Conservation (phyloP, 345 rosid genomes). For the Carallia brachiata region DNA sequence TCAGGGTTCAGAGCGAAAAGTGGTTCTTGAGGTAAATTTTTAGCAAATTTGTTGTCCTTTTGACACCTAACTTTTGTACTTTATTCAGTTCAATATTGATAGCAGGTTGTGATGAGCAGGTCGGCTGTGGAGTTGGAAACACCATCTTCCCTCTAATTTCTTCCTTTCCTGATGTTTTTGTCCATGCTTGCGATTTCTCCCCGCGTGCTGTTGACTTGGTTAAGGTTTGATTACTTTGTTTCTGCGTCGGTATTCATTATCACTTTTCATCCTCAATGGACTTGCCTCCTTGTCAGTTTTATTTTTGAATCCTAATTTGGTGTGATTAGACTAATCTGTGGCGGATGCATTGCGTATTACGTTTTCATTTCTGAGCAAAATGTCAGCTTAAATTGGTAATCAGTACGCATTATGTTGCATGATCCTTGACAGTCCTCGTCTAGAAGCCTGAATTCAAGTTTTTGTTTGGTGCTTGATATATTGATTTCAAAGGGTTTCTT, state of each 20-base stretch:
- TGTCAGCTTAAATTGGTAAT: no score
- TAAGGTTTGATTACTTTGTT: slow-evolving; percentile 48
- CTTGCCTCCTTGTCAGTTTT: background rate
- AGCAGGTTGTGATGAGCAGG: slow-evolving; percentile 38
- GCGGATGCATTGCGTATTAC: no score
- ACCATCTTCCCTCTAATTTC: slow-evolving; percentile 78
- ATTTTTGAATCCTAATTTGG: no score
- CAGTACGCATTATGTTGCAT: no score
- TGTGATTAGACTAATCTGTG: no score
- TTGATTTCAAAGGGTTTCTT: background rate
- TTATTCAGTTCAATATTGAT: background rate
- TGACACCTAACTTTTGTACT: background rate
- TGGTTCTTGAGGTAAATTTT: slow-evolving; percentile 68
- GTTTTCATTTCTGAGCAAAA: no score
- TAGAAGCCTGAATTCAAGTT: background rate
- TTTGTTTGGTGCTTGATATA: background rate
- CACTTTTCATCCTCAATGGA: background rate
- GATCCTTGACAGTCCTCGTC: no score
- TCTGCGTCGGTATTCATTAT: background rate
- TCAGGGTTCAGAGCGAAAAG: slow-evolving; percentile 50
- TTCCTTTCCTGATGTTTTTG: slow-evolving; percentile 66
- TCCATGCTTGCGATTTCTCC: slow-evolving; percentile 91
- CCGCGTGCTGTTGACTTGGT: slow-evolving; percentile 82
- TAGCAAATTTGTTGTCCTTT: background rate
- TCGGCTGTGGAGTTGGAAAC: slow-evolving; percentile 97